Evolutionary conservation across 371 early-diverging fungal genomes (phyloP).

Genomic region (Mortierella sp.): DNA sequence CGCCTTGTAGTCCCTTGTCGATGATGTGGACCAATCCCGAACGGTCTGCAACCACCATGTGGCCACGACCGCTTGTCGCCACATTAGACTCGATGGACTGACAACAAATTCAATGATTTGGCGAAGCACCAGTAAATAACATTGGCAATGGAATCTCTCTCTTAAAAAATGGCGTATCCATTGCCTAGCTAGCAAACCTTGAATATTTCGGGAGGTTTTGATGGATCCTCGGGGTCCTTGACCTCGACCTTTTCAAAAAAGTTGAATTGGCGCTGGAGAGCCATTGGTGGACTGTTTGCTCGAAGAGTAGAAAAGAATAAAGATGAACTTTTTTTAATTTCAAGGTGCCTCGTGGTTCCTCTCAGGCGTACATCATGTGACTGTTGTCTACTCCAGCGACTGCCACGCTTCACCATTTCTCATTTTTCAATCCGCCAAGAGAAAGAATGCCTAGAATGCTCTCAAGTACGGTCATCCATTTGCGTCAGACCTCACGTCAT

Average conservation of each 20-base stretch:
- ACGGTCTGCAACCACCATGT: slow-evolving; percentile 66
- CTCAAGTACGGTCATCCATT: slow-evolving; percentile 5
- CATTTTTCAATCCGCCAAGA: not conserved
- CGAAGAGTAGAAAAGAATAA: not conserved
- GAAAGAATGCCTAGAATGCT: no score
- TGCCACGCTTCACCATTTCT: not conserved
- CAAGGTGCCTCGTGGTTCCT: not conserved
- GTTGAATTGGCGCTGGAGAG: slow-evolving; percentile 81
- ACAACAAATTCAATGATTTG: not conserved
- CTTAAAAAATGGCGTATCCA: not conserved
- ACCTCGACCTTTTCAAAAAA: slow-evolving; percentile 85
- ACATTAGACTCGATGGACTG: slow-evolving; percentile 66
- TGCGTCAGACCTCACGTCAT: slow-evolving; percentile 41
- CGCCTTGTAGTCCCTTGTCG: slow-evolving; percentile 77
- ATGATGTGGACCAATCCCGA: slow-evolving; percentile 74
- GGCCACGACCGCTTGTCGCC: slow-evolving; percentile 68
- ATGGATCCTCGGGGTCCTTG: slow-evolving; percentile 66
- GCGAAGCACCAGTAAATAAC: no score
- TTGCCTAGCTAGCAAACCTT: slow-evolving; percentile 58
- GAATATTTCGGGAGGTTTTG: slow-evolving; percentile 74
- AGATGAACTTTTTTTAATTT: not conserved
- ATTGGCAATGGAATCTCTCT: not conserved
- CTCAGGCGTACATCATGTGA: not conserved
- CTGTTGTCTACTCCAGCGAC: not conserved
- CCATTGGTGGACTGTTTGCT: slow-evolving; percentile 27